A percentile compares a stretch with the other conserved stretches of the same genome.
These are phyloP conservation scores for Exophiala oligosperma DNA, from an alignment of 2,329 filamentous ascomycete genomes.

Conservation along the genomic window DNA sequence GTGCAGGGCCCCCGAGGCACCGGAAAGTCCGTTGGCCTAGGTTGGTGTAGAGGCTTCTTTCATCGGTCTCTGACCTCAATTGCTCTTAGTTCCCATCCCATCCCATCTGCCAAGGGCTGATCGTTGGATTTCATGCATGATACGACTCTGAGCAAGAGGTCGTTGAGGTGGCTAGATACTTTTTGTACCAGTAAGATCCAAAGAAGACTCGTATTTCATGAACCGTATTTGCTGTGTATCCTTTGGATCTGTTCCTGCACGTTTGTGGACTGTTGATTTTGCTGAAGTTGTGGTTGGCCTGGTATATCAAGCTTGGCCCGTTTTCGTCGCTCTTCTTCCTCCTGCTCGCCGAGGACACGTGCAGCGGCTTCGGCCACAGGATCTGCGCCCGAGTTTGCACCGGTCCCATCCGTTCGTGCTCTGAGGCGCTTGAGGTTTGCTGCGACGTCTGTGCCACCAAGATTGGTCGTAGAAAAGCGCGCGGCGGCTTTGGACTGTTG, in stretches of 20 bases:
- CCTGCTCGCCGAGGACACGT: slow-evolving; percentile 66
- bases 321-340: slow-evolving; percentile 73
- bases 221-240: slow-evolving; percentile 47
- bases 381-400: slow-evolving; percentile 31
- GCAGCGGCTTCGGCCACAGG: slow-evolving; percentile 33
- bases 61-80: too few species aligned
- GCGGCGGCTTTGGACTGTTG: slow-evolving; percentile 87
- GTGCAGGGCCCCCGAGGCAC: too few species aligned
- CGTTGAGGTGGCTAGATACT: too few species aligned
- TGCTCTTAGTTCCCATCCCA: too few species aligned
- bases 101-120: too few species aligned
- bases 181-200: too few species aligned
- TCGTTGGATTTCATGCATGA: too few species aligned
- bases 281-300: neutral
- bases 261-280: slow-evolving; percentile 53
- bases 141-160: too few species aligned
- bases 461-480: slow-evolving; percentile 79
- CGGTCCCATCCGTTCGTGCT: slow-evolving; percentile 77
- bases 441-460: slow-evolving; percentile 82
- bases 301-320: slow-evolving; percentile 58
- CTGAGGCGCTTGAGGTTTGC: slow-evolving; percentile 92
- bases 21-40: too few species aligned
- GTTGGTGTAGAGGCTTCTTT: too few species aligned
- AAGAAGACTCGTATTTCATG: slow-evolving; percentile 3
- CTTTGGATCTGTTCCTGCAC: slow-evolving; percentile 82